Base-by-base conservation (phyloP, 2,329 filamentous ascomycete genomes). In the Sporothrix protearum region DNA sequence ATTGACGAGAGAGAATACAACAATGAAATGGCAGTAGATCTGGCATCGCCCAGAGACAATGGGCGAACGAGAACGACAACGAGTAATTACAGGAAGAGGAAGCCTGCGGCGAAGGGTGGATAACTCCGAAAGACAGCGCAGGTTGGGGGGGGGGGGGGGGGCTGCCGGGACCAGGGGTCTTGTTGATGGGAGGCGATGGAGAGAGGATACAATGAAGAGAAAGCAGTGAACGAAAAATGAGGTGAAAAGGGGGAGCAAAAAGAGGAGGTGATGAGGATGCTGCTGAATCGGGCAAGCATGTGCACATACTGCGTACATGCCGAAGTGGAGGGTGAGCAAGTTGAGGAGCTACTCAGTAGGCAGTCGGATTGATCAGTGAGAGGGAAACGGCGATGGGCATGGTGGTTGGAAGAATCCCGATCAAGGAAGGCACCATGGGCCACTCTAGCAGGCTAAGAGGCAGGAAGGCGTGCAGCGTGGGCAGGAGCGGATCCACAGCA, bases 71-170 rank as follows among this genome's bases (percentile, higher is more conserved):
- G 30, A 28, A 49, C 25, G 16, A 33, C 12, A 55, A 22, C 42
- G 42, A 64, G 59, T n/a, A n/a, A n/a, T n/a, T n/a, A n/a, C n/a
- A n/a, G n/a, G n/a, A 9, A 33, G 3, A 55, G 25, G 57, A 55
- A 66, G 59, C 59, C 33, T 25, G 19, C 45, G n/a, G 69, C 47
- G 10, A 22, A n/a, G 22, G 25, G 28, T 45, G 22, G 45, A 55
- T 51, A 64, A 36, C 55, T 68, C 57, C 66, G 66, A 55, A 25
- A 71, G 70, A 69, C 70, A 64, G n/a, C n/a, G n/a, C n/a, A n/a
- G n/a, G n/a, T n/a, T n/a, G n/a, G n/a, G n/a, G 33, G 25, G 33
- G 14, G 53, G 28, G 16, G 70, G 61, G 42, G 63, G 51, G 69
- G 47, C 9, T 9, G 57, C 22, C 22, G 19, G 63, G 49, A 12